Percentiles rank a stretch among this genome's conserved stretches.
These are phyloP conservation scores for Lenzites betulinus DNA, from an alignment of 768 basidiomycete genomes.

Conservation along the genomic window DNA sequence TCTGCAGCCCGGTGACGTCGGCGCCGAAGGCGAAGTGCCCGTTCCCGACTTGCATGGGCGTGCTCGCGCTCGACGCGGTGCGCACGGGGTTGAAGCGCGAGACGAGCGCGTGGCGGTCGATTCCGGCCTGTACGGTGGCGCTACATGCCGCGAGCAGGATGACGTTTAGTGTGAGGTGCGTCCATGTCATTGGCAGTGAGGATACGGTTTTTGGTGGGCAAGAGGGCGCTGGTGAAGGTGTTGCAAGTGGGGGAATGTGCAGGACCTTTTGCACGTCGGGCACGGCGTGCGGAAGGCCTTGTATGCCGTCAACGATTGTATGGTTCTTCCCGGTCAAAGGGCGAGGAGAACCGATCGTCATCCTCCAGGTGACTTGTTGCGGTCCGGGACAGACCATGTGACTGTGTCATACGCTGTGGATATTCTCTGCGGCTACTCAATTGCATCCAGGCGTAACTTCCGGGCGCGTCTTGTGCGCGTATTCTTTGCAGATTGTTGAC, in stretches of 20 bases:
- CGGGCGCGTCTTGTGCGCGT: no score
- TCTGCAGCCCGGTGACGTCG: conserved; percentile 60
- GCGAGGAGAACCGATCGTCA: not conserved
- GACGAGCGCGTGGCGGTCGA: conserved; percentile 44
- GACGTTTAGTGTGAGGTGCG: not conserved
- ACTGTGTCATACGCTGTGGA: not conserved
- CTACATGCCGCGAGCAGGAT: not conserved
- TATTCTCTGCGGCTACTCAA: not conserved
- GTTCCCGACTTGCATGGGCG: conserved; percentile 63
- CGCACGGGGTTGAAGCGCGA: conserved; percentile 52
- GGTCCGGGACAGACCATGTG: conserved; percentile 10
- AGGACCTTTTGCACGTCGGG: not conserved
- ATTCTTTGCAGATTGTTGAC: no score
- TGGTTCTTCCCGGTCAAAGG: not conserved
- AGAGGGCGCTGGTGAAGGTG: not conserved
- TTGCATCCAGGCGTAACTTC: not conserved
- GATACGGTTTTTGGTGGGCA: not conserved
- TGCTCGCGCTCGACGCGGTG: conserved; percentile 45
- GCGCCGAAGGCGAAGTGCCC: conserved; percentile 64
- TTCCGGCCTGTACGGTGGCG: not conserved
- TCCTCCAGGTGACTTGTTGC: conserved; percentile 2
- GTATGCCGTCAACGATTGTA: not conserved
- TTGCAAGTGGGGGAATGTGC: not conserved
- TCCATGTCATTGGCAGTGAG: not conserved
- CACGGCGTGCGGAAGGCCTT: not conserved